Evolutionary conservation across 352 stramenopile species (phyloP).

Genomic region (Globisporangium yorkense): DNA sequence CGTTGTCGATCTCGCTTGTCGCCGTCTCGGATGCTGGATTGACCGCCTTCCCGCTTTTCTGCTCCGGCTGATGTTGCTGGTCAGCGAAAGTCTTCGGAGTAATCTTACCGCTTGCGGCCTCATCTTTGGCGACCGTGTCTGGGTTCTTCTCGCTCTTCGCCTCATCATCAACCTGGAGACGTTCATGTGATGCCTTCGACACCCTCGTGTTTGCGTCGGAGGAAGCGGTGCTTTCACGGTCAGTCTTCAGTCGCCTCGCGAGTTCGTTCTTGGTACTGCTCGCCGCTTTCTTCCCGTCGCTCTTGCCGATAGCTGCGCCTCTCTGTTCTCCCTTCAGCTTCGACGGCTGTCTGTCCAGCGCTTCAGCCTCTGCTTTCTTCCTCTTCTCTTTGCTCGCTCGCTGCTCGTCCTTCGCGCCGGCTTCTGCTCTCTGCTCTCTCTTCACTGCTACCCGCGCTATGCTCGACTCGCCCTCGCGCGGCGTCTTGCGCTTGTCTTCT

Average conservation of each 20-base stretch:
- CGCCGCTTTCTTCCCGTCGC: background rate
- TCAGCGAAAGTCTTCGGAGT: background rate
- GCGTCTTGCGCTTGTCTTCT: background rate
- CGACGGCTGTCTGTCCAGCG: no score
- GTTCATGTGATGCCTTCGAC: background rate
- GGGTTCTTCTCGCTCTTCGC: background rate
- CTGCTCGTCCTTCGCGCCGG: background rate
- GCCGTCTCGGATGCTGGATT: background rate
- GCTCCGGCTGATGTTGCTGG: background rate
- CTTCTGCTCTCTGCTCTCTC: background rate
- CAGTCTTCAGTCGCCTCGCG: background rate
- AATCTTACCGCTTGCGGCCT: background rate
- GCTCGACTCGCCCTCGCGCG: background rate
- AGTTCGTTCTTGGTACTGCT: background rate
- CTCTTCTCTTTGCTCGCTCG: background rate
- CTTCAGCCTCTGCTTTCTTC: background rate
- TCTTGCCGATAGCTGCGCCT: background rate
- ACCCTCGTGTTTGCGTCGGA: background rate
- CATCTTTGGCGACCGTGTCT: background rate
- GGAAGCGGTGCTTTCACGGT: background rate
- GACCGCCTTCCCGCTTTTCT: background rate
- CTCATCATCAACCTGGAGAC: background rate
- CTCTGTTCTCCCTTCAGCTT: background rate
- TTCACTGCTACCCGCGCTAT: background rate
- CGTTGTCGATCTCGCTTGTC: background rate